A percentile compares a stretch with the other conserved stretches of the same genome.
These are phyloP conservation scores for Colletotrichum sp. DNA, from an alignment of 2,329 filamentous ascomycete species.

Conservation along the genomic window DNA sequence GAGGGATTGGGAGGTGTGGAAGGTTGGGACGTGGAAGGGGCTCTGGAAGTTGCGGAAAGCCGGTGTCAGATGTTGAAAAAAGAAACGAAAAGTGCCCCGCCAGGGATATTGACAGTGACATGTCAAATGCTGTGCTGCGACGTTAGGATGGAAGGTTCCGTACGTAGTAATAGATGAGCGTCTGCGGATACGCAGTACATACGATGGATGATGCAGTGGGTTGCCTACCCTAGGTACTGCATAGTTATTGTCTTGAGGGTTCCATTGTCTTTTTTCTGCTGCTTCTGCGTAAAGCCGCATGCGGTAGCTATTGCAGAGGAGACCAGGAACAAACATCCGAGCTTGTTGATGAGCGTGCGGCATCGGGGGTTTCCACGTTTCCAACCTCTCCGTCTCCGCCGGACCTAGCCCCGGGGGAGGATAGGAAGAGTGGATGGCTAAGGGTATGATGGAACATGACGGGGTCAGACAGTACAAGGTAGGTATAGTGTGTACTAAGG, in stretches of 20 bases:
- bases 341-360: neutral
- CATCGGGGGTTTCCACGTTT: conserved; percentile 4
- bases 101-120: neutral
- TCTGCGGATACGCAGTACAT: neutral
- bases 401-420: neutral
- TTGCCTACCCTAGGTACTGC: neutral
- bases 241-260: neutral
- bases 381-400: conserved; percentile 1
- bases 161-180: neutral
- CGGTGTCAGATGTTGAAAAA: conserved; percentile 12
- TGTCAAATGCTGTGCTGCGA: conserved; percentile 8
- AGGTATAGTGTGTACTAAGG: neutral
- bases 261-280: neutral
- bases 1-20: neutral
- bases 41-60: neutral
- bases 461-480: neutral
- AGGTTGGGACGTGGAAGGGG: neutral
- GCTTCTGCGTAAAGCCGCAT: neutral
- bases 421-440: neutral
- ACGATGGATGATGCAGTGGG: neutral
- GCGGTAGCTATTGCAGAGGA: neutral
- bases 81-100: neutral
- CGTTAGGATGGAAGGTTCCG: neutral
- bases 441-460: neutral
- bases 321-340: neutral